Conservation (phyloP, 257 asterid species). For the Pogostemon cablin region DNA sequence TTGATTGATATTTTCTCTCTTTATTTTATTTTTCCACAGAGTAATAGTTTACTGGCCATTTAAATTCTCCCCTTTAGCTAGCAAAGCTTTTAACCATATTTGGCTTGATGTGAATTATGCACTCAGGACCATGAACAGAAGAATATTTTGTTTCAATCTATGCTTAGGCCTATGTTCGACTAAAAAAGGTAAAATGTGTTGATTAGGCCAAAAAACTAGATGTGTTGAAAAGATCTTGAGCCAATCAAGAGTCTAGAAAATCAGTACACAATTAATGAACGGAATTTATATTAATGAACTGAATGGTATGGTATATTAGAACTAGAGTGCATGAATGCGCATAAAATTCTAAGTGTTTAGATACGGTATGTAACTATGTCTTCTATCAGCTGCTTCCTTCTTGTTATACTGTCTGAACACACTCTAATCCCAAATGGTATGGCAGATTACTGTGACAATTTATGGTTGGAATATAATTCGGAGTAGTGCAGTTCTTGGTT, state of each 20-base stretch:
- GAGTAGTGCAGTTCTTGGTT: slow-evolving; percentile 91
- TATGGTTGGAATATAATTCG: slow-evolving; percentile 91
- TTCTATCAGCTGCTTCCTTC: not conserved
- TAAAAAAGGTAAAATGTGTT: not conserved
- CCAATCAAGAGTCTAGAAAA: slow-evolving; percentile 11
- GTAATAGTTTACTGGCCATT: too few relatives aligned
- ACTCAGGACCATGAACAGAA: slow-evolving; percentile 8
- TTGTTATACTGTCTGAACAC: slow-evolving; percentile 26
- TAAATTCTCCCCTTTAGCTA: not conserved
- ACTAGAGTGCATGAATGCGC: not conserved
- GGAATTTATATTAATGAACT: not conserved
- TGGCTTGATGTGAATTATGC: slow-evolving; percentile 5
- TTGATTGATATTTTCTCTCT: not conserved
- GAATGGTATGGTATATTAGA: too few relatives aligned
- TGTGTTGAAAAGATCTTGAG: not conserved
- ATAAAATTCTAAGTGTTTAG: not conserved
- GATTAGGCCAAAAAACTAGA: not conserved
- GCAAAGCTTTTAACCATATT: not conserved
- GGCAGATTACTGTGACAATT: slow-evolving; percentile 81
- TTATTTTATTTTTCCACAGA: not conserved
- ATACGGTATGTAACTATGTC: slow-evolving; percentile 23
- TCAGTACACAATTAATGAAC: not conserved
- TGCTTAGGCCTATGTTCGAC: slow-evolving; percentile 3
- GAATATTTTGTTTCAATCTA: slow-evolving; percentile 9
- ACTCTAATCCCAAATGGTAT: slow-evolving; percentile 37